Evolutionary conservation across 208 protist species (phyloP), one percentile per base, ranked within the genome.

Genomic region (Zelonia costaricensis): DNA sequence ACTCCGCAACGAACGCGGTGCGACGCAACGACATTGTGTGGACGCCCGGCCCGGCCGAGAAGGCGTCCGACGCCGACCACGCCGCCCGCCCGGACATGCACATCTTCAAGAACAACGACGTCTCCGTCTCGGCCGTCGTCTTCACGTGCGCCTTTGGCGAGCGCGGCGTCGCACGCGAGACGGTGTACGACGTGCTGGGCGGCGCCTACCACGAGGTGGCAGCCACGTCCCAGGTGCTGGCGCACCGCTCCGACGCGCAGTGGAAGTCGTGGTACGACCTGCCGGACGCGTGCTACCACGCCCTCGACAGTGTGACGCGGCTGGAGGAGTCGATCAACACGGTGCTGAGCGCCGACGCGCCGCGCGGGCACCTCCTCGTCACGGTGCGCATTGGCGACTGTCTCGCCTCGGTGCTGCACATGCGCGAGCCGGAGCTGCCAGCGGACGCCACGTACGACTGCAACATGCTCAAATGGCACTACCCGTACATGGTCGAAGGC

Each of bases 401-500:
- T 48, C 74, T 86, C 59, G 78, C 92, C 7, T 85, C 83, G 0
- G 55, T 96, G 23, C 65, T 96, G 9, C 82, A 96, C 64, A 42
- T 96, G 15, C 66, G 78, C 36, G 82, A 90, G 23, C 79, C 84
- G 38, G 72, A 86, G 46, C 69, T 92, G 38, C 90, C 90, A 15
- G 51, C 76, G 18, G 80, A 92, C 39, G 80, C 86, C 5, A 72
- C 63, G 43, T 96, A 87, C 69, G 87, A 91, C 74, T 74, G 54
- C 48, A 82, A 86, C 57, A 93, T 93, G 82, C 83, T 92, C 44
- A 91, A 86, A 58, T 96, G 90, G 90, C 82, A 86, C 39, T 96
- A 93, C 65, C 78, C 84, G 5, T 93, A 84, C 62, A 76, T 81
- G 39, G 59, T 93, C 20, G 78, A 84, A 16, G 90, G 90, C 28